Evolutionary conservation across 352 stramenopile species (phyloP).

Genomic region (Phytophthora cactorum): DNA sequence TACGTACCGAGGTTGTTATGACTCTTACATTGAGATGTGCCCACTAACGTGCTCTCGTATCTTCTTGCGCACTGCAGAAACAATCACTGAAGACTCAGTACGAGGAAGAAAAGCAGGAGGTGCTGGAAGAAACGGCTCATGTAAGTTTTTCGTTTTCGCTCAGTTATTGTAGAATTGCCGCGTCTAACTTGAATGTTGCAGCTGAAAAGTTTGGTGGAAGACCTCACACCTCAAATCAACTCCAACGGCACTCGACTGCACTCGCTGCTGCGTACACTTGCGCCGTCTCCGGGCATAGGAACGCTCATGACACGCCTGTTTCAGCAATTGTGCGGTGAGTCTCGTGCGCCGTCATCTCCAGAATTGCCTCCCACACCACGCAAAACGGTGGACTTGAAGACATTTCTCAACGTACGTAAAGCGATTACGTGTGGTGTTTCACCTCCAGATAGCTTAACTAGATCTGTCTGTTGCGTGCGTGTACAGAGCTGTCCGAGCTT

Average conservation of each 20-base stretch:
- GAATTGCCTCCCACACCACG: conserved; percentile 31
- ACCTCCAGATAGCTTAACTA: conserved; percentile 5
- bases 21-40: not conserved
- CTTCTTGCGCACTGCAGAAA: conserved; percentile 26
- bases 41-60: not conserved
- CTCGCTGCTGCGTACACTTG: conserved; percentile 70
- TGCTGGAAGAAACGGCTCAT: conserved; percentile 66
- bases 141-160: conserved; percentile 31
- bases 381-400: conserved; percentile 71
- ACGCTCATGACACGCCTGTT: conserved; percentile 80
- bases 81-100: conserved; percentile 74
- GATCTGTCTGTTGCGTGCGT: not conserved
- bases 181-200: conserved; percentile 28
- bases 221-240: conserved; percentile 61
- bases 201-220: conserved; percentile 55
- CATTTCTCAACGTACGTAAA: conserved; percentile 65
- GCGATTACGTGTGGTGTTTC: not conserved
- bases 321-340: conserved; percentile 66
- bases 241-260: conserved; percentile 62
- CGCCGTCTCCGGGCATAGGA: conserved; percentile 59
- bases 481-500: conserved; percentile 76
- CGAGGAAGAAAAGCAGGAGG: conserved; percentile 59
- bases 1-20: conserved; percentile 21
- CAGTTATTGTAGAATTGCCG: not conserved
- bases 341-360: conserved; percentile 9